phyloP scores from a whole-genome alignment of 1,284 basidiomycete species.

The Marasmius tenuissimus region DNA sequence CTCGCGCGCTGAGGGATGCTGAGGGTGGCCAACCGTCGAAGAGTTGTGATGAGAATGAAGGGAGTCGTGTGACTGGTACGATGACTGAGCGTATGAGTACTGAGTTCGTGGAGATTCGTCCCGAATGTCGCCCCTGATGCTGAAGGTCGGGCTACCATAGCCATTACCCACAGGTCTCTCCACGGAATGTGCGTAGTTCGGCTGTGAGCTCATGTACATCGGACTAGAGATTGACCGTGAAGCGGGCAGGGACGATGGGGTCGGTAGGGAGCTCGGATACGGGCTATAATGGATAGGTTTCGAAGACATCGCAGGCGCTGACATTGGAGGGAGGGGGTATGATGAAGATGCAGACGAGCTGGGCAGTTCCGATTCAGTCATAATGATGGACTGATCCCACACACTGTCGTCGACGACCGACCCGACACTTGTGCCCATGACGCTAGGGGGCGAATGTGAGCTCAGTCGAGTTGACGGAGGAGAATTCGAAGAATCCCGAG shows the following conservation, averaged over 20 bases:
- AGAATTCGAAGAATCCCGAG: conserved; percentile 52
- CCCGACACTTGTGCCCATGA: conserved; percentile 38
- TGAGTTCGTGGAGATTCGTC: conserved; percentile 38
- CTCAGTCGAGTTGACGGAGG: conserved; percentile 39
- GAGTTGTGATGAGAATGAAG: conserved; percentile 32
- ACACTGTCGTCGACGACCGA: conserved; percentile 40
- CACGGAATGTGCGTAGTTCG: conserved; percentile 37
- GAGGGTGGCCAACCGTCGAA: conserved; percentile 16
- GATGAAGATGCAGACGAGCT: conserved; percentile 37
- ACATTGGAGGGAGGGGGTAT: conserved; percentile 43
- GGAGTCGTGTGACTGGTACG: conserved; percentile 37
- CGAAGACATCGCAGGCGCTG: conserved; percentile 28
- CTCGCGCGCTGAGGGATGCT: conserved; percentile 27
- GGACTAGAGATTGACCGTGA: conserved; percentile 25
- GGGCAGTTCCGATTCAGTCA: conserved; percentile 43
- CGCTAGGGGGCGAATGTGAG: conserved; percentile 41
- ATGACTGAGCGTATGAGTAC: conserved; percentile 44
- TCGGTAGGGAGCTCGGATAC: conserved; percentile 34
- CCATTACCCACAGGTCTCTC: conserved; percentile 37
- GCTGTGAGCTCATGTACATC: conserved; percentile 35
- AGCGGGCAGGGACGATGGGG: conserved; percentile 37
- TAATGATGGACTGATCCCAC: conserved; percentile 61
- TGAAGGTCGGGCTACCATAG: conserved; percentile 37
- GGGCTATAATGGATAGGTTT: conserved; percentile 36
- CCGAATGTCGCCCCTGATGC: conserved; percentile 36